A percentile compares a stretch with the other conserved stretches of the same genome.
phyloP scores from a whole-genome alignment of 2,329 filamentous ascomycete genomes.

The Penicillium digitatum region DNA sequence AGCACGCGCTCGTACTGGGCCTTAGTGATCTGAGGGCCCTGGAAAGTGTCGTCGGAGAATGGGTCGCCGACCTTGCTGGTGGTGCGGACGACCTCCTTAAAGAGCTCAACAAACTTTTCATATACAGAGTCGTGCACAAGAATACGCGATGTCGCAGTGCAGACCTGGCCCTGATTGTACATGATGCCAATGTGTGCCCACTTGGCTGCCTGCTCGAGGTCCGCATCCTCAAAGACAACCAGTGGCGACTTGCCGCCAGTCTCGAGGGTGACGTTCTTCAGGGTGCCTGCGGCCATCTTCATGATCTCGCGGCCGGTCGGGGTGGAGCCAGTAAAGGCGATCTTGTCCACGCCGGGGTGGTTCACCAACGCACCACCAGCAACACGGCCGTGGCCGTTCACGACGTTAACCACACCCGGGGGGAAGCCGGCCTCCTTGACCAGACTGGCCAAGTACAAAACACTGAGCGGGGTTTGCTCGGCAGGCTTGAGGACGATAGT shows the following conservation, averaged over 20 bases:
- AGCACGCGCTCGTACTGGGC: conserved; percentile 52
- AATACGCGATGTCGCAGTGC: conserved; percentile 61
- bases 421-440: conserved; percentile 26
- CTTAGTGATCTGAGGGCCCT: conserved; percentile 37
- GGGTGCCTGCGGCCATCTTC: conserved; percentile 27
- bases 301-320: conserved; percentile 25
- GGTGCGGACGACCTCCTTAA: conserved; percentile 30
- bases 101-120: conserved; percentile 32
- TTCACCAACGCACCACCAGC: conserved; percentile 23
- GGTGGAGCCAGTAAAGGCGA: conserved; percentile 25
- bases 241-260: conserved; percentile 48
- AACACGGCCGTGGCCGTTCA: conserved; percentile 24
- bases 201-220: conserved; percentile 44
- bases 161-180: conserved; percentile 62
- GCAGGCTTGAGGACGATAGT: conserved; percentile 25
- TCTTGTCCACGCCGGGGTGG: conserved; percentile 22
- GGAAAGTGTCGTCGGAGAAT: conserved; percentile 37
- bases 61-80: conserved; percentile 38
- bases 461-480: conserved; percentile 25
- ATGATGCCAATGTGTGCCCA: conserved; percentile 49
- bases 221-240: conserved; percentile 46
- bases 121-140: conserved; percentile 54
- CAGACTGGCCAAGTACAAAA: conserved; percentile 21
- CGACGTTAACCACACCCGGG: conserved; percentile 24
- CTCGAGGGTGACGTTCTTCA: conserved; percentile 49